Evolutionary conservation across 805 yeast genomes (phyloP), one percentile per base, ranked within the genome.

Genomic region (Huiozyma naganishii): DNA sequence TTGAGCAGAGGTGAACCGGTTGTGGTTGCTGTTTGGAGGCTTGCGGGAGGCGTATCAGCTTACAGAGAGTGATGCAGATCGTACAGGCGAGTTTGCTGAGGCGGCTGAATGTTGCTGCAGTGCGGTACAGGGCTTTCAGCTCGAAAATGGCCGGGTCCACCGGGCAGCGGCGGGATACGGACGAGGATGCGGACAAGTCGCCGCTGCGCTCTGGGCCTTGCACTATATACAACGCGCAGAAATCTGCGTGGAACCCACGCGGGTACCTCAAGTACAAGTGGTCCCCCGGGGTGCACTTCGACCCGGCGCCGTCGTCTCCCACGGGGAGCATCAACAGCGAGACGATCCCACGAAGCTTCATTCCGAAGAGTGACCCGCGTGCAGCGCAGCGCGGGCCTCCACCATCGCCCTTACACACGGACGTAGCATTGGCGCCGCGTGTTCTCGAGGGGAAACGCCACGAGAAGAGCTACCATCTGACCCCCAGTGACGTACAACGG

Each of bases 161-260:
- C 23, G 23, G 23, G 23, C 23, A 17, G 23, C 23, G 23, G 23
- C 23, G 23, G 23, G 4, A 4, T 17, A n/a, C n/a, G n/a, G n/a
- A n/a, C n/a, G n/a, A 17, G 23, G 23, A 17, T 17, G 23, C 23
- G 23, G 23, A 17, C 23, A 17, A 17, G 23, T 17, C 23, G 23
- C 23, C 23, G 23, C 23, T 17, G 23, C 23, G 23, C 23, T 17
- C 23, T 32, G 34, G 34, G 4, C n/a, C 34, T 2, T 52, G 60
- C 1, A 54, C 56, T 2, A 48, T 52, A 7, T 83, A 69, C 66
- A 81, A 83, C 59, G 71, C 77, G 7, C 66, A 65, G 36, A 68
- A 78, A 45, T 82, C 90, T 23, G 80, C 86, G 7, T 74, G 71
- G 52, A 83, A 80, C 57, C 77, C 82, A 60, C 73, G 74, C 51